A percentile compares a stretch with the other conserved stretches of the same genome.
Conservation (phyloP, 495 filamentous ascomycete species). For the Thozetella sp. region DNA sequence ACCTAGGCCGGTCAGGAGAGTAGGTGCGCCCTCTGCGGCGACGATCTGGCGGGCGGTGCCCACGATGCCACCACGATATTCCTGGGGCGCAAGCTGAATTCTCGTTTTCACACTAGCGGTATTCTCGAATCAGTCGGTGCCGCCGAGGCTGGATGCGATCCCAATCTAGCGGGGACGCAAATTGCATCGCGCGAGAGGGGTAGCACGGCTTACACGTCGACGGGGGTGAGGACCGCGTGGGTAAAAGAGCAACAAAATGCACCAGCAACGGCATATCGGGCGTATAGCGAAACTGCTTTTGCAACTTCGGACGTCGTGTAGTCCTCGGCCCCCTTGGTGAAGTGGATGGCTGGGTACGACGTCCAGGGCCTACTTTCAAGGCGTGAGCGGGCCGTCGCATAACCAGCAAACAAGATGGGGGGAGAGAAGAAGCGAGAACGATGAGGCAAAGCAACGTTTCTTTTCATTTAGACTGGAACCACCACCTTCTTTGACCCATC, state of each 20-base stretch:
- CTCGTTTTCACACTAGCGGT: slow-evolving; percentile 69
- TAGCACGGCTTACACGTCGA: slow-evolving; percentile 76
- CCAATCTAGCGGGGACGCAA: no score
- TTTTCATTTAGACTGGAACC: slow-evolving; percentile 3
- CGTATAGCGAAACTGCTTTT: slow-evolving; percentile 8
- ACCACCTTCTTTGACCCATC: not conserved
- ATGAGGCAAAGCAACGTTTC: not conserved
- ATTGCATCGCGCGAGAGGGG: not conserved
- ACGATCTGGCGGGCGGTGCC: slow-evolving; percentile 72
- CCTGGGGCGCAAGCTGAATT: slow-evolving; percentile 71
- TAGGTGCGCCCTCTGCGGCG: slow-evolving; percentile 66
- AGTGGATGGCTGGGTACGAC: not conserved
- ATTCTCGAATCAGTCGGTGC: slow-evolving; percentile 12
- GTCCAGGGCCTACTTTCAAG: not conserved
- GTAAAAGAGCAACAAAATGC: slow-evolving; percentile 85
- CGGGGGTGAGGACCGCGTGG: slow-evolving; percentile 79
- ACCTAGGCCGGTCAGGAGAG: slow-evolving; percentile 71
- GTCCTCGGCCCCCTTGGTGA: not conserved
- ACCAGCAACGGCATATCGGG: slow-evolving; percentile 79
- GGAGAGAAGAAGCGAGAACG: not conserved
- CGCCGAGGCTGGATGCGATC: no score
- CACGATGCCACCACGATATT: slow-evolving; percentile 72
- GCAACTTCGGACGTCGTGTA: not conserved
- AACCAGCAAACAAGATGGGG: not conserved
- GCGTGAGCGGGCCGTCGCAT: not conserved